A percentile compares a stretch with the other conserved stretches of the same genome.
These are phyloP conservation scores for Lepiota subincarnata DNA, from an alignment of 768 basidiomycete genomes.

Conservation along the genomic window DNA sequence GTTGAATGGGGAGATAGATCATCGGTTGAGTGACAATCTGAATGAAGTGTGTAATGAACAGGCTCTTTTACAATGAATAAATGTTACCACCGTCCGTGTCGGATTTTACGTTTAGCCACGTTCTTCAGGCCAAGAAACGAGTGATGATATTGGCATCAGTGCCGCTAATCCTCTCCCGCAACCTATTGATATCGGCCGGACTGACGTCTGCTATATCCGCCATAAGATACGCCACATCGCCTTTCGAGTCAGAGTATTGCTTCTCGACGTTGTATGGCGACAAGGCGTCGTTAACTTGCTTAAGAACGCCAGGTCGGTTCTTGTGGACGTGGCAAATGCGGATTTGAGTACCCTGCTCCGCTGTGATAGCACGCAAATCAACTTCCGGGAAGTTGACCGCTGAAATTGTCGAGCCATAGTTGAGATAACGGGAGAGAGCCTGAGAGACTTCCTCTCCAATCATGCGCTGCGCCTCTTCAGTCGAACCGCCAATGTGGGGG, in stretches of 20 bases:
- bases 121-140: constrained; percentile 61
- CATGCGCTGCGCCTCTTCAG: constrained; percentile 96
- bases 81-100: constrained; percentile 27
- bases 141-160: constrained; percentile 90
- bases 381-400: constrained; percentile 99
- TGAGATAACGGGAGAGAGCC: constrained; percentile 84
- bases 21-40: constrained; percentile 33
- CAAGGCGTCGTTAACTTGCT: constrained; percentile 89
- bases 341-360: constrained; percentile 75
- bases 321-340: constrained; percentile 94
- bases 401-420: constrained; percentile 85
- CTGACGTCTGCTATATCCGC: constrained; percentile 95
- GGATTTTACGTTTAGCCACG: constrained; percentile 19
- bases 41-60: constrained; percentile 18
- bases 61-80: constrained; percentile 16
- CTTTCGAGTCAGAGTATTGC: constrained; percentile 97
- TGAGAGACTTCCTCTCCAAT: constrained; percentile 93
- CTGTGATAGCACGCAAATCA: constrained; percentile 86
- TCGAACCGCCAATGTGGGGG: constrained; percentile 98
- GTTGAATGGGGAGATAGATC: constrained; percentile 41
- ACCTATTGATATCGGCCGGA: constrained; percentile 67
- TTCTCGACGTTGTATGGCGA: constrained; percentile 98
- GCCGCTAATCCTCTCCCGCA: constrained; percentile 73
- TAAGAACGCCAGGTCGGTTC: constrained; percentile 94
- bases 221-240: constrained; percentile 91